Evolutionary conservation across 2,329 filamentous ascomycete species (phyloP), one percentile per base, ranked within the genome.

Genomic region (Apiospora kogelbergensis): DNA sequence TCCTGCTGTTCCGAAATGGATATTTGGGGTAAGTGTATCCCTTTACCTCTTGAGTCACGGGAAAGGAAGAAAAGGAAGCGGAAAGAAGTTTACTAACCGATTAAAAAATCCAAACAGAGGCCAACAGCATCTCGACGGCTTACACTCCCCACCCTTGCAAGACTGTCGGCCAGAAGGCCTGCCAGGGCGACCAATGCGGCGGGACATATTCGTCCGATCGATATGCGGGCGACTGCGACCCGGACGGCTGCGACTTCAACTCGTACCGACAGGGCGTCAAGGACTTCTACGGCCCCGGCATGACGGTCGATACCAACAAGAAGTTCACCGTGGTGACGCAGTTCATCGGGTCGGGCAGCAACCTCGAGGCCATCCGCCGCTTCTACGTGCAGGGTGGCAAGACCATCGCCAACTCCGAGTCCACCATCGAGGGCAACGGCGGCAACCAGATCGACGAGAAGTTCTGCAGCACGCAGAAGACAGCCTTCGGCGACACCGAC

Each of bases 171-270:
- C 81, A 84, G 69, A 77, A 79, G 70, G 80, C 82, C 68, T 89
- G 87, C 81, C 75, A 75, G 1, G 79, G 79, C 41, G 78, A 81
- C 69, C 71, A 71, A 24, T 87, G 84, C 72, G 85, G 85, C 69
- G 86, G 83, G 68, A 80, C 81, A n/a, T 84, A 82, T 71, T 80
- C 78, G 10, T 72, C 75, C 66, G 79, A 83, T 72, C 86, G 88
- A 71, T 89, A 89, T 76, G 78, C 76, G 30, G 87, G 88, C 68
- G 79, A 85, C 68, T 91, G 89, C 78, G 89, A 91, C 77, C 86
- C 87, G 71, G 86, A 89, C 72, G 89, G 89, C 66, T 91, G 89
- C 73, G 89, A 90, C 76, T 90, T 87, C 83, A 89, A 89, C 83
- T 80, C 85, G 41, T 90, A 85, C 85, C 87, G 88, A 75, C 84